Percentiles rank a stretch among this genome's conserved stretches.
phyloP scores from a whole-genome alignment of 495 filamentous ascomycete genomes.

The Jackrogersella multiformis region DNA sequence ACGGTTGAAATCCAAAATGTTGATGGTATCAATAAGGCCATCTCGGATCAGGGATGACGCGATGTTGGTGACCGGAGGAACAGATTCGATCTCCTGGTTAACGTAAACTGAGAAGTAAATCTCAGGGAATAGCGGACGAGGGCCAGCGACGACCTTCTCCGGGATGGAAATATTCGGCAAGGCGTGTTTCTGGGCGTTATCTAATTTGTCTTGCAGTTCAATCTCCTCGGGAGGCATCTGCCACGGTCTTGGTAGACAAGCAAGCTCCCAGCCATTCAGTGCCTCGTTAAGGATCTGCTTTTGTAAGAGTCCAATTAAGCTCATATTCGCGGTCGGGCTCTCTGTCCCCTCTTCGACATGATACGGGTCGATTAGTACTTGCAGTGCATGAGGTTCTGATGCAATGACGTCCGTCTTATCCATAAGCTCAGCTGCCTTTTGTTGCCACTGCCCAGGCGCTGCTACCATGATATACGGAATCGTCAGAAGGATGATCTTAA shows the following conservation, averaged over 20 bases:
- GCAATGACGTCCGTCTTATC: constrained; percentile 94
- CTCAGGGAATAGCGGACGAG: constrained; percentile 85
- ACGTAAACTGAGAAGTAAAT: constrained; percentile 92
- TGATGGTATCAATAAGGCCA: constrained; percentile 89
- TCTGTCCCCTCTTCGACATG: constrained; percentile 60
- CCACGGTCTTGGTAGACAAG: constrained; percentile 88
- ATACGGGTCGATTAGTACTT: constrained; percentile 85
- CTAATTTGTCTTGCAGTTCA: constrained; percentile 64
- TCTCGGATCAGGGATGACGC: constrained; percentile 85
- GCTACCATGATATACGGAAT: constrained; percentile 90
- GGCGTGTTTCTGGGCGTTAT: constrained; percentile 70
- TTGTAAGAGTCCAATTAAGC: constrained; percentile 85
- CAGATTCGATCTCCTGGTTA: constrained; percentile 89
- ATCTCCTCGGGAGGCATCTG: constrained; percentile 62
- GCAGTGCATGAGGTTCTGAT: constrained; percentile 80
- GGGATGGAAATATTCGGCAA: constrained; percentile 81
- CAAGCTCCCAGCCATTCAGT: constrained; percentile 73
- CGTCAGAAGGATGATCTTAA: constrained; percentile 93
- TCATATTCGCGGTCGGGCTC: constrained; percentile 55
- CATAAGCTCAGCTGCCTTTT: constrained; percentile 78
- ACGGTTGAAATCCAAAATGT: constrained; percentile 91
- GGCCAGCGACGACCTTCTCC: constrained; percentile 74
- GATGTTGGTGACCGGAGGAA: constrained; percentile 78
- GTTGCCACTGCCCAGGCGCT: constrained; percentile 67
- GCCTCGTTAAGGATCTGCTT: constrained; percentile 81